Evolutionary conservation across 2,329 filamentous ascomycete genomes (phyloP).

Genomic region (Aspergillus neoniger): DNA sequence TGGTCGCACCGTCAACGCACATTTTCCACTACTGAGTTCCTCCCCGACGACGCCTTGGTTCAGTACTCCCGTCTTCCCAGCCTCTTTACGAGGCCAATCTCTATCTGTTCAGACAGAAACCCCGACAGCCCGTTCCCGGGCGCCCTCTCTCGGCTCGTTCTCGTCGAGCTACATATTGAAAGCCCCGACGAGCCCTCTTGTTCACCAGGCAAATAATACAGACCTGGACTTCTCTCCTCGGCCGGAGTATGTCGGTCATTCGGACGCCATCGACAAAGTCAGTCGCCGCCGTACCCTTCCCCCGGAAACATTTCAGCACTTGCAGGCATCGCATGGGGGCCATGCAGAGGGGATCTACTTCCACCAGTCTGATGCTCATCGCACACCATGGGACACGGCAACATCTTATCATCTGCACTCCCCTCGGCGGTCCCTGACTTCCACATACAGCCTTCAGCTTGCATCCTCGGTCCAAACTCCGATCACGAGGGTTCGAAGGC

Average conservation of each 20-base stretch:
- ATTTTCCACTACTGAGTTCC: slow-evolving; percentile 38
- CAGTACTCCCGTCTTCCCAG: slow-evolving; percentile 30
- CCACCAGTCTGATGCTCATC: slow-evolving; percentile 44
- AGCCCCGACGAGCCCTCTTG: slow-evolving; percentile 87
- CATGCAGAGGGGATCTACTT: slow-evolving; percentile 43
- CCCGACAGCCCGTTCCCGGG: slow-evolving; percentile 41
- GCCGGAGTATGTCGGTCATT: slow-evolving; percentile 55
- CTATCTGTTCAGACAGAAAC: slow-evolving; percentile 19
- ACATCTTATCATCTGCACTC: slow-evolving; percentile 76
- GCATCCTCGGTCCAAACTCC: slow-evolving; percentile 47
- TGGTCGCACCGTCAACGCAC: slow-evolving; percentile 14
- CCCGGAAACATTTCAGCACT: slow-evolving; percentile 58
- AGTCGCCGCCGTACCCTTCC: slow-evolving; percentile 73
- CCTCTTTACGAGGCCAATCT: slow-evolving; percentile 18
- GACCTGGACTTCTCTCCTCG: slow-evolving; percentile 67
- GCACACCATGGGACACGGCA: slow-evolving; percentile 60
- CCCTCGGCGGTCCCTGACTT: slow-evolving; percentile 72
- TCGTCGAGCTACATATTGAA: slow-evolving; percentile 81
- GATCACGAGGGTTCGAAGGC: slow-evolving; percentile 55
- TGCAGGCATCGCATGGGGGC: slow-evolving; percentile 46
- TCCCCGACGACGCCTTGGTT: slow-evolving; percentile 63
- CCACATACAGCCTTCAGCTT: slow-evolving; percentile 53
- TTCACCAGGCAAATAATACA: slow-evolving; percentile 82
- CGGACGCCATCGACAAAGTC: slow-evolving; percentile 48
- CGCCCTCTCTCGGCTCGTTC: slow-evolving; percentile 68